Percentiles rank a stretch among this genome's conserved stretches.
phyloP scores from a whole-genome alignment of 1,284 basidiomycete genomes.

The Ceratobasidium theobromae region DNA sequence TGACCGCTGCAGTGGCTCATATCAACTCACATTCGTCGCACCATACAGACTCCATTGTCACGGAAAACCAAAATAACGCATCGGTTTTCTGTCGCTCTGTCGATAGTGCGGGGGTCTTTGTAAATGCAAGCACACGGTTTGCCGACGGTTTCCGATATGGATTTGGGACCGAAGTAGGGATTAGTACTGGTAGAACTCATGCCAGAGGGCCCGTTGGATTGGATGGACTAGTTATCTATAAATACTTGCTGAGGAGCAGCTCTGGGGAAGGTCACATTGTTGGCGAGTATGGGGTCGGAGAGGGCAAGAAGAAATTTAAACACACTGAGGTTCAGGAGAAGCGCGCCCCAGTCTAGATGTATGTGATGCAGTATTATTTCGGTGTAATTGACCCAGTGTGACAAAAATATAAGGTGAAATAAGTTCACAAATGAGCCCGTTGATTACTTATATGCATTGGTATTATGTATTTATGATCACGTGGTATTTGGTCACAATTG shows the following conservation, averaged over 20 bases:
- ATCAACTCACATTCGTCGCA: slow-evolving; percentile 94
- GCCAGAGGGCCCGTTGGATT: slow-evolving; percentile 95
- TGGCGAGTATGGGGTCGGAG: slow-evolving; percentile 72
- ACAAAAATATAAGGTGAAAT: not conserved
- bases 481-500: not conserved
- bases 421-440: too few relatives aligned
- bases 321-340: slow-evolving; percentile 47
- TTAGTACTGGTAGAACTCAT: slow-evolving; percentile 95
- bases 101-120: slow-evolving; percentile 89
- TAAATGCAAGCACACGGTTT: slow-evolving; percentile 95
- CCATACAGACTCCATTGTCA: slow-evolving; percentile 93
- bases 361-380: not conserved
- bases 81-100: slow-evolving; percentile 82
- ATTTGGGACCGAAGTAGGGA: slow-evolving; percentile 97
- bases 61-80: slow-evolving; percentile 70
- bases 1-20: slow-evolving; percentile 76
- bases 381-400: too few relatives aligned
- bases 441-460: too few relatives aligned
- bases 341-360: slow-evolving; percentile 12
- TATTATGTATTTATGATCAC: too few relatives aligned
- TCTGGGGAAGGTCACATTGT: slow-evolving; percentile 74
- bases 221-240: slow-evolving; percentile 93
- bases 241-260: slow-evolving; percentile 83
- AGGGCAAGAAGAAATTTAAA: slow-evolving; percentile 74
- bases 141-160: slow-evolving; percentile 98